Evolutionary conservation across 2,329 filamentous ascomycete genomes (phyloP), one percentile per base, ranked within the genome.

Genomic region (Xylaria hypoxylon): DNA sequence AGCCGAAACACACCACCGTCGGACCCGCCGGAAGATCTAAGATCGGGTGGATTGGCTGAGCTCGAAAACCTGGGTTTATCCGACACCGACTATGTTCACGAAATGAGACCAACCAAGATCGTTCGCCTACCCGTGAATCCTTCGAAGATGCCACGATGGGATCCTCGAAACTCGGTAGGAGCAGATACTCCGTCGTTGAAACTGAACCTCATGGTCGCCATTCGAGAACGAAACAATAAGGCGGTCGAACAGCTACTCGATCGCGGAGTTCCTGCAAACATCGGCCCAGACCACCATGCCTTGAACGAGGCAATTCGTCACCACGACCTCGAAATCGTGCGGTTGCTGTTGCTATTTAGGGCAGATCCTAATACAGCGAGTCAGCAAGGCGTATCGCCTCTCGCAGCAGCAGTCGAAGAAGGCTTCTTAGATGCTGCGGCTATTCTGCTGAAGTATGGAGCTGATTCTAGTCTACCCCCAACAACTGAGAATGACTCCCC

Each of bases 361-460:
- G 86, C 85, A 0, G 82, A 88, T 59, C 81, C 86, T n/a, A 88
- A 89, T 70, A 76, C 78, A 2, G 65, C 79, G 0, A 85, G 87
- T 69, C 78, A 76, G 28, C 78, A 84, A 19, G 83, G 84, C 26
- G 72, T 83, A 38, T 86, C 84, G 0, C 86, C 87, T 2, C 80
- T 89, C 2, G 80, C 80, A 58, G 83, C 77, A 17, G 83, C 82
- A 0, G 84, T 84, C 2, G 86, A 85, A 70, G 82, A 82, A 66
- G 82, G 81, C 0, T 88, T 86, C 73, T 74, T 86, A 45, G 85
- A 86, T 24, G 87, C 84, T 2, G 87, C 88, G 0, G 84, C 85
- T 33, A 79, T 86, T 57, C 82, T 92, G 4, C 81, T 90, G 70
- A 89, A 90, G 77, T 90, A 91, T 67, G 87, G 88, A 11, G 87